Conservation (phyloP, 73 alveolate genomes). For the Paramecium primaurelia region DNA sequence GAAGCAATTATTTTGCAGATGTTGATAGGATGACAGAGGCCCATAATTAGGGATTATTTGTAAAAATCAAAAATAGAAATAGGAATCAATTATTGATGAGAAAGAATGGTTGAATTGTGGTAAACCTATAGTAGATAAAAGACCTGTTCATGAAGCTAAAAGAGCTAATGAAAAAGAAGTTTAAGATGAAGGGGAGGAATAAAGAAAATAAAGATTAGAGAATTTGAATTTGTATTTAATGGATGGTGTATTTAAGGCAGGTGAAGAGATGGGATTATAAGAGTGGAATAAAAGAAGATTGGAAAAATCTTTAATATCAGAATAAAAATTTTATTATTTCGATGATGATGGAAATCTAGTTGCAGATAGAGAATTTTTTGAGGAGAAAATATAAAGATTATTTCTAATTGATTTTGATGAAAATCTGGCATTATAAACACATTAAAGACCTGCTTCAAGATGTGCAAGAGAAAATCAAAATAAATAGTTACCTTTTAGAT, state of each 20-base stretch:
- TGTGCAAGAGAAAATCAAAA: constrained; percentile 29
- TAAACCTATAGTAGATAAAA: constrained; percentile 18
- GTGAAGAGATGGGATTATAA: constrained; percentile 17
- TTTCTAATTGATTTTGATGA: constrained; percentile 1
- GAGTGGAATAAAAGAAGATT: background rate
- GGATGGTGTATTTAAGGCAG: constrained; percentile 46
- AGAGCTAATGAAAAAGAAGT: constrained; percentile 7
- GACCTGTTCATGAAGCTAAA: background rate
- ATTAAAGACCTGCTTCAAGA: constrained; percentile 38
- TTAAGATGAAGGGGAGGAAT: background rate
- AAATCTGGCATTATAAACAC: background rate
- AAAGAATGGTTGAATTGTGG: background rate
- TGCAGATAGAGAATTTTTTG: constrained; percentile 38
- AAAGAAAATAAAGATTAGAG: background rate
- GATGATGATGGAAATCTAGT: constrained; percentile 30
- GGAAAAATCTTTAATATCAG: background rate
- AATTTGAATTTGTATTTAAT: background rate
- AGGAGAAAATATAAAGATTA: constrained; percentile 28
- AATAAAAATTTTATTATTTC: background rate
- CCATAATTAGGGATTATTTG: constrained; percentile 13
- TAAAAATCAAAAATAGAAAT: background rate
- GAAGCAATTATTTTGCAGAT: constrained; percentile 5
- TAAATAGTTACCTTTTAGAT: constrained; percentile 4
- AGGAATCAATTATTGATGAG: background rate
- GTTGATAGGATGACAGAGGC: constrained; percentile 33